Conservation (phyloP, 176 grass and related monocot genomes). For the Raddia distichophylla region DNA sequence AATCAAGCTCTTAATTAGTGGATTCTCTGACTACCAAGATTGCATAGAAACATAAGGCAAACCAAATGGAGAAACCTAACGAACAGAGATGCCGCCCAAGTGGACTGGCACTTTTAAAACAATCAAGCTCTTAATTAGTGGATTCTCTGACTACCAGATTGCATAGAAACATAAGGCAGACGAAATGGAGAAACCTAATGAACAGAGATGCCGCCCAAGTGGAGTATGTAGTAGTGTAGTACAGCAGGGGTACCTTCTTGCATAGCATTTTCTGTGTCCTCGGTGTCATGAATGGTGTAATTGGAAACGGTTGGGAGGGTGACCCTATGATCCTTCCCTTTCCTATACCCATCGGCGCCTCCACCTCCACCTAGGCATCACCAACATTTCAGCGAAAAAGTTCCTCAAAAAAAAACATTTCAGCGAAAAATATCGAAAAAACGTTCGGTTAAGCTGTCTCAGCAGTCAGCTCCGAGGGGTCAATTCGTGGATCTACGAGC, state of each 20-base stretch:
- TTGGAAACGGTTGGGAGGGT: constrained; percentile 94
- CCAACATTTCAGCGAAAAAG: background rate
- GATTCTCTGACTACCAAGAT: background rate
- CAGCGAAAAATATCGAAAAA: too few species aligned
- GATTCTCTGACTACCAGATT: background rate
- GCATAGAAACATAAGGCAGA: background rate
- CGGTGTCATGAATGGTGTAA: constrained; percentile 76
- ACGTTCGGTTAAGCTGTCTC: background rate
- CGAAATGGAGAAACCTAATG: background rate
- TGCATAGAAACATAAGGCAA: background rate
- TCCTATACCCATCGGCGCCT: too few species aligned
- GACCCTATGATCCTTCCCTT: too few species aligned
- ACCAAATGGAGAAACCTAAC: background rate
- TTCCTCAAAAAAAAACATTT: background rate
- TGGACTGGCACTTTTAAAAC: too few species aligned
- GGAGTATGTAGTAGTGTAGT: too few species aligned
- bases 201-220: too few species aligned
- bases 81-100: too few species aligned
- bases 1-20: background rate
- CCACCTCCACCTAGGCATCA: constrained; percentile 31
- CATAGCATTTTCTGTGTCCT: constrained; percentile 43
- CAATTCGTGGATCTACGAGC: constrained; percentile 31
- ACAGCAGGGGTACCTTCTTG: constrained; percentile 34
- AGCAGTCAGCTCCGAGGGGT: background rate
- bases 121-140: background rate